phyloP scores from a whole-genome alignment of 495 filamentous ascomycete species.

The Neurospora sp. region DNA sequence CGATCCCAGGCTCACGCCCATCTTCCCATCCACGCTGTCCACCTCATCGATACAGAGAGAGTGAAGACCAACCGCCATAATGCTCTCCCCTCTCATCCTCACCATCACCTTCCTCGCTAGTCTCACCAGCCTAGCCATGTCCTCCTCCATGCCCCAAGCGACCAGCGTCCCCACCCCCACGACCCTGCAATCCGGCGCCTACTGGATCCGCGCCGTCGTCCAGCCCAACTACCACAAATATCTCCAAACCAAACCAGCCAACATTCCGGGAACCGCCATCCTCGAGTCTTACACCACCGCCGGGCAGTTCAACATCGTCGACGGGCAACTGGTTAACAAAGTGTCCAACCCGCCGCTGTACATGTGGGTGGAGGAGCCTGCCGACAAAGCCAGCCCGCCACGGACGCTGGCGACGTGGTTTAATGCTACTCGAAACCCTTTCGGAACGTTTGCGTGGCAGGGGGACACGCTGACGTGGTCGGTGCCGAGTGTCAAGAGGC shows the following conservation, averaged over 20 bases:
- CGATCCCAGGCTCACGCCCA: no score
- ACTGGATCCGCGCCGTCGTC: slow-evolving; percentile 52
- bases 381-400: slow-evolving; percentile 33
- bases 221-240: slow-evolving; percentile 55
- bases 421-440: slow-evolving; percentile 40
- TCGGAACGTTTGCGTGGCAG: slow-evolving; percentile 46
- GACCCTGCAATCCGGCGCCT: slow-evolving; percentile 40
- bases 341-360: slow-evolving; percentile 32
- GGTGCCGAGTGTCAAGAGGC: slow-evolving; percentile 34
- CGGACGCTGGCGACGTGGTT: slow-evolving; percentile 41
- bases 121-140: background rate
- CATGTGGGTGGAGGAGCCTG: slow-evolving; percentile 38
- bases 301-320: slow-evolving; percentile 48
- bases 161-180: slow-evolving; percentile 14
- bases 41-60: background rate
- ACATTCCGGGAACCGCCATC: slow-evolving; percentile 37
- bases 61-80: background rate
- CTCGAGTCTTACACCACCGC: slow-evolving; percentile 44
- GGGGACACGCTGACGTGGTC: slow-evolving; percentile 49
- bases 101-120: background rate
- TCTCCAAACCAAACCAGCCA: slow-evolving; percentile 44
- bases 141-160: background rate
- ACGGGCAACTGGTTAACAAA: slow-evolving; percentile 48
- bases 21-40: background rate
- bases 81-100: background rate